Conservation (phyloP, 2,329 filamentous ascomycete genomes). For the Didymellaceae sp. region DNA sequence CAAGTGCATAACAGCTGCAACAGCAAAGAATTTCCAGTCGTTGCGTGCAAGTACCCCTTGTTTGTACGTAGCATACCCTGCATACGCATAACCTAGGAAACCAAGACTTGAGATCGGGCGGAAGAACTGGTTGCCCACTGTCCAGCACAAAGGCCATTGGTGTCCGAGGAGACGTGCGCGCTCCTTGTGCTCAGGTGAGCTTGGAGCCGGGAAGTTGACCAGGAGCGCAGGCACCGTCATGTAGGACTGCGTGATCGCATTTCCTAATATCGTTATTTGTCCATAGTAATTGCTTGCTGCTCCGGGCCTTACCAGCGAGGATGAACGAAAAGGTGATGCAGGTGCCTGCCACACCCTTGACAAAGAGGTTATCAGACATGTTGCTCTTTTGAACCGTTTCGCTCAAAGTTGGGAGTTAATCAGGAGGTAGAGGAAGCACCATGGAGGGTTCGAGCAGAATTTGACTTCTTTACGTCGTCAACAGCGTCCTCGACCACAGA, state of each 20-base stretch:
- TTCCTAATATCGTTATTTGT: slow-evolving; percentile 47
- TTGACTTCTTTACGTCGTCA: slow-evolving; percentile 12
- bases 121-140: slow-evolving; percentile 60
- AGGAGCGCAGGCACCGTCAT: slow-evolving; percentile 60
- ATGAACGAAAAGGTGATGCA: slow-evolving; percentile 59
- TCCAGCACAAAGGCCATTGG: slow-evolving; percentile 60
- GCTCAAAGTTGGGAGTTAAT: background rate
- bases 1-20: slow-evolving; percentile 54
- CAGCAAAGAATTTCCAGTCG: slow-evolving; percentile 56
- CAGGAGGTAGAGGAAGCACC: no score
- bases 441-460: background rate
- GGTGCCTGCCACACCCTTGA: slow-evolving; percentile 52
- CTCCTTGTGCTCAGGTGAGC: slow-evolving; percentile 50
- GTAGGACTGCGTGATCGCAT: slow-evolving; percentile 61
- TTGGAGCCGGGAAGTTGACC: slow-evolving; percentile 54
- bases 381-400: background rate
- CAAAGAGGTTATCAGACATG: slow-evolving; percentile 44
- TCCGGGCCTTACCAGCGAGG: slow-evolving; percentile 50
- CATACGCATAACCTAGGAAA: slow-evolving; percentile 57
- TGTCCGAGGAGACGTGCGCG: slow-evolving; percentile 55
- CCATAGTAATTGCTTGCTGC: background rate
- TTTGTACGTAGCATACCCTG: slow-evolving; percentile 48
- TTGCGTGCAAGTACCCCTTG: slow-evolving; percentile 40
- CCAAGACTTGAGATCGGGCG: slow-evolving; percentile 59
- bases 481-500: slow-evolving; percentile 12